Evolutionary conservation across 139 green algal genomes (phyloP).

Genomic region (Mychonastes homosphaera): DNA sequence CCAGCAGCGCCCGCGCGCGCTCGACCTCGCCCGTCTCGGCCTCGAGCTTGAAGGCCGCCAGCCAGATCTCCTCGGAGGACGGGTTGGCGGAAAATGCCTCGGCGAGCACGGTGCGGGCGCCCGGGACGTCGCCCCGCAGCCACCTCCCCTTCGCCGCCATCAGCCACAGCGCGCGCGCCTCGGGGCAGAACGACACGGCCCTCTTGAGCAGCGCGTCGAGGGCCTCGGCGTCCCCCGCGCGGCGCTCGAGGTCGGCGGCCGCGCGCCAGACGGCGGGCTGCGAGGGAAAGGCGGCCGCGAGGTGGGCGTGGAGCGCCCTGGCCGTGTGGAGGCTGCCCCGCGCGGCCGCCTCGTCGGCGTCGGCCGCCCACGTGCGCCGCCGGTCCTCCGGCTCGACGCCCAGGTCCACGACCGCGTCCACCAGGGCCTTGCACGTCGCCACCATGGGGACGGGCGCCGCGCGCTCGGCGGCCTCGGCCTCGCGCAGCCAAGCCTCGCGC

Average conservation of each 20-base stretch:
- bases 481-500: conserved; percentile 78
- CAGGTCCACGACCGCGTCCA: conserved; percentile 56
- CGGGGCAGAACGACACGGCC: conserved; percentile 17
- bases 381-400: conserved; percentile 86
- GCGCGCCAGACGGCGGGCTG: conserved; percentile 64
- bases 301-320: conserved; percentile 69
- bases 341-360: conserved; percentile 68
- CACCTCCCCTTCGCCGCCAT: conserved; percentile 97
- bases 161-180: conserved; percentile 92
- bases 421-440: conserved; percentile 69
- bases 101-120: conserved; percentile 64
- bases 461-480: conserved; percentile 71
- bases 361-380: conserved; percentile 80
- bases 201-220: background rate
- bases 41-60: conserved; percentile 98
- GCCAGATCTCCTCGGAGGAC: conserved; percentile 88
- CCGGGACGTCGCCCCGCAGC: conserved; percentile 60
- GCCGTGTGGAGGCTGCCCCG: conserved; percentile 70
- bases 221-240: conserved; percentile 1
- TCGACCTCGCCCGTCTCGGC: conserved; percentile 89
- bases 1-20: conserved; percentile 50
- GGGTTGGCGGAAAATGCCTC: conserved; percentile 80
- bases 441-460: conserved; percentile 43
- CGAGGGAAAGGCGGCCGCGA: conserved; percentile 5
- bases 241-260: conserved; percentile 75